Evolutionary conservation across 768 basidiomycete genomes (phyloP).

Genomic region (Lactarius deliciosus): DNA sequence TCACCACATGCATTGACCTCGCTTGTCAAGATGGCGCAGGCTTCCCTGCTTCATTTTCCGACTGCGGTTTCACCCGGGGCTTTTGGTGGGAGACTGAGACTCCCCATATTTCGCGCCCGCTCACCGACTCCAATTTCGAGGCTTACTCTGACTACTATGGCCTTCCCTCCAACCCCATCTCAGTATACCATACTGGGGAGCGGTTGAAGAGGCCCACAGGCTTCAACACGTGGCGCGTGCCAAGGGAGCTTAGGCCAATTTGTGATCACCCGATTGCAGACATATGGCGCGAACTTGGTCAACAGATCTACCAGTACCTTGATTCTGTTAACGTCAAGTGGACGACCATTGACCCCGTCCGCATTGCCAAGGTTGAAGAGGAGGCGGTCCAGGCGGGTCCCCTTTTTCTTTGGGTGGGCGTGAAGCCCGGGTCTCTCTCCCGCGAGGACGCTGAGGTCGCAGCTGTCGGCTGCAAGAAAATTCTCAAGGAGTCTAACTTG

Average conservation of each 20-base stretch:
- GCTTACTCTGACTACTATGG: conserved; percentile 5
- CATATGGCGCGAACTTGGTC: conserved; percentile 33
- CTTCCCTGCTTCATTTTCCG: too few relatives aligned
- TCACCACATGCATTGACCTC: too few relatives aligned
- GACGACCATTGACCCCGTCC: conserved; percentile 37
- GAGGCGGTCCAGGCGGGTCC: conserved; percentile 20
- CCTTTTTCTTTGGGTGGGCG: conserved; percentile 37
- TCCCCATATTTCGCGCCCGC: too few relatives aligned
- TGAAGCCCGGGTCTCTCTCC: conserved; percentile 33
- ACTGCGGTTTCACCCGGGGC: too few relatives aligned
- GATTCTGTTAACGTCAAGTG: conserved; percentile 35
- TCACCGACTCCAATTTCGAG: too few relatives aligned
- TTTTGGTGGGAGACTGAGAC: too few relatives aligned
- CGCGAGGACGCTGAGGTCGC: conserved; percentile 34
- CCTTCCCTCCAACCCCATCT: conserved; percentile 9
- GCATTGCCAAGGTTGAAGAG: conserved; percentile 35
- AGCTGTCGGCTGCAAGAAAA: conserved; percentile 32
- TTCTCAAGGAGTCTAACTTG: conserved; percentile 36
- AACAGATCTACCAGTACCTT: conserved; percentile 32
- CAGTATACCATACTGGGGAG: conserved; percentile 4
- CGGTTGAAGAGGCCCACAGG: background rate
- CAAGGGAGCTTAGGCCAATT: conserved; percentile 34
- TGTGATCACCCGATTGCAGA: conserved; percentile 34
- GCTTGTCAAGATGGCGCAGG: too few relatives aligned
- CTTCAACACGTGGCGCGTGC: conserved; percentile 4